These are phyloP conservation scores for Ophiostoma perfectum DNA, from an alignment of 2,329 filamentous ascomycete species.

Conservation along the genomic window DNA sequence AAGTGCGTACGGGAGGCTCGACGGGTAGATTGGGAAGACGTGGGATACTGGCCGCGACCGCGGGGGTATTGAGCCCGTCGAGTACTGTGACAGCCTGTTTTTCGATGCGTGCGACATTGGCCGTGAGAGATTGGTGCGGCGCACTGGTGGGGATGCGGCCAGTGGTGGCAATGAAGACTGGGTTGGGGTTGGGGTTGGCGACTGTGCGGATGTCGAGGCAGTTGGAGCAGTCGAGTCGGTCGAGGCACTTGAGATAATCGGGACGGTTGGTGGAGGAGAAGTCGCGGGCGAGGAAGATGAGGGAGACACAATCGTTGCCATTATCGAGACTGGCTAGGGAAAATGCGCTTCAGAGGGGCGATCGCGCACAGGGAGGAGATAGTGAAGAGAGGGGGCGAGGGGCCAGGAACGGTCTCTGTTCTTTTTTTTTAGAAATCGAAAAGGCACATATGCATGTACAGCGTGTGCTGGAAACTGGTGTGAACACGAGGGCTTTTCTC, in stretches of 20 bases:
- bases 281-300: slow-evolving; percentile 47
- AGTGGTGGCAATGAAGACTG: slow-evolving; percentile 52
- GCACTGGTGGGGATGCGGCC: slow-evolving; percentile 51
- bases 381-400: slow-evolving; percentile 20
- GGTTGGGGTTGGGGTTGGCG: slow-evolving; percentile 36
- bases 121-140: slow-evolving; percentile 56
- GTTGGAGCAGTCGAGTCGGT: neutral
- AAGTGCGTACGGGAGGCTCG: slow-evolving; percentile 78
- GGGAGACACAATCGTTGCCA: slow-evolving; percentile 54
- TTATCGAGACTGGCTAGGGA: slow-evolving; percentile 26
- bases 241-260: neutral
- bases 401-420: slow-evolving; percentile 23
- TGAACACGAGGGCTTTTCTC: slow-evolving; percentile 15
- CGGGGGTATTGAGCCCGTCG: slow-evolving; percentile 60
- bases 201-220: slow-evolving; percentile 34
- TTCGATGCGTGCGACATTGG: slow-evolving; percentile 73
- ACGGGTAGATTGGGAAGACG: slow-evolving; percentile 76
- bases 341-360: slow-evolving; percentile 12
- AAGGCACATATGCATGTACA: slow-evolving; percentile 12
- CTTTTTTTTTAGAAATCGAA: slow-evolving; percentile 11
- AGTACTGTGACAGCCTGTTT: slow-evolving; percentile 80
- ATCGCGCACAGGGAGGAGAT: slow-evolving; percentile 16
- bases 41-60: slow-evolving; percentile 77
- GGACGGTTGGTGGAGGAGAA: slow-evolving; percentile 42
- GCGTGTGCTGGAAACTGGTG: slow-evolving; percentile 17